These are phyloP conservation scores for Theobroma cacao DNA, from an alignment of 345 rosid species.

Conservation along the genomic window DNA sequence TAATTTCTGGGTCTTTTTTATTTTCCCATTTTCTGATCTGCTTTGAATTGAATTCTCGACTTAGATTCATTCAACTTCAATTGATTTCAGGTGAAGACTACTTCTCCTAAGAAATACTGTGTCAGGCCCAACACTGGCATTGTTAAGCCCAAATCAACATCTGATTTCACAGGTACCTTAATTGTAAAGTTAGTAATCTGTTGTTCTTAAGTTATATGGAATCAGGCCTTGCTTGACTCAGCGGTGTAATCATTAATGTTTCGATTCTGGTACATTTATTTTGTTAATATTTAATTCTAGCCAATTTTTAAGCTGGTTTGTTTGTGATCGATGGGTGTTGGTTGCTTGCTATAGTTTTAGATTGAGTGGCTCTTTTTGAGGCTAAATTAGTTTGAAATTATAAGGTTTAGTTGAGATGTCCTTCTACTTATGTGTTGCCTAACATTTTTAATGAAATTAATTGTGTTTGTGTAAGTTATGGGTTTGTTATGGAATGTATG, in stretches of 20 bases:
- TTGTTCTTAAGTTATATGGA: not conserved
- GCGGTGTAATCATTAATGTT: not conserved
- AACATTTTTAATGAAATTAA: not conserved
- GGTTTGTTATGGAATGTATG: not conserved
- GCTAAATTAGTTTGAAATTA: no score
- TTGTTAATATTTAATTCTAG: not conserved
- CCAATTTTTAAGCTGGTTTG: not conserved
- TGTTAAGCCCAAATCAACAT: constrained; percentile 39
- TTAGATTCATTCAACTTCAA: not conserved
- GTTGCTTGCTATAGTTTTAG: not conserved
- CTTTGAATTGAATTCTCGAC: not conserved
- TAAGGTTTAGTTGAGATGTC: not conserved
- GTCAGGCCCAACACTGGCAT: constrained; percentile 53
- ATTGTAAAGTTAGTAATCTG: not conserved
- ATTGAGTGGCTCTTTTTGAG: not conserved
- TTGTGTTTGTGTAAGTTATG: not conserved
- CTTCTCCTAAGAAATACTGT: constrained; percentile 54
- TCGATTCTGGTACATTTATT: not conserved
- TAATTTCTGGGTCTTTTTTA: not conserved
- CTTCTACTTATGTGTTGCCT: not conserved
- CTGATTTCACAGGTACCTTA: constrained; percentile 40
- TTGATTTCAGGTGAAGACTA: constrained; percentile 49
- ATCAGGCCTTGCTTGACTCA: not conserved
- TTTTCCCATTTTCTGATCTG: not conserved
- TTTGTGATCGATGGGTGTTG: not conserved